Evolutionary conservation across 768 basidiomycete genomes (phyloP).

Genomic region (Multifurca ochricompacta): DNA sequence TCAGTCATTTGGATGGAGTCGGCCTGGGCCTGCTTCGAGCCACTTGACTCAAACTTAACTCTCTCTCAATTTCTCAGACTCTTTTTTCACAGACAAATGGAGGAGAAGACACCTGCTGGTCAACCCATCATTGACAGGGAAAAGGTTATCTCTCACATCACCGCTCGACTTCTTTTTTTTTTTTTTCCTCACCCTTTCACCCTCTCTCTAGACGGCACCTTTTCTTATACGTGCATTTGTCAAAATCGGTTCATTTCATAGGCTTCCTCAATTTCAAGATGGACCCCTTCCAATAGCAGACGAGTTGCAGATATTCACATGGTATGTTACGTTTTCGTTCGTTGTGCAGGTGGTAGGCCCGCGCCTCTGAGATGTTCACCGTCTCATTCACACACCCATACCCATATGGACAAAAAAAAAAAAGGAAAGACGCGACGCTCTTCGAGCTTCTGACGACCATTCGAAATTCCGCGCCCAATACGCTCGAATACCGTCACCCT

Average conservation of each 20-base stretch:
- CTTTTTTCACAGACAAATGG: constrained; percentile 23
- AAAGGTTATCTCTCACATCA: constrained; percentile 33
- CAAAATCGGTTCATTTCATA: constrained; percentile 74
- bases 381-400: too few relatives aligned
- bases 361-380: too few relatives aligned
- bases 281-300: constrained; percentile 69
- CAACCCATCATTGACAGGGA: constrained; percentile 47
- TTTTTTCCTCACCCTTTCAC: too few relatives aligned
- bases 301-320: constrained; percentile 77
- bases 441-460: constrained; percentile 73
- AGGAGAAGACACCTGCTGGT: constrained; percentile 37
- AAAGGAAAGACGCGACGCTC: constrained; percentile 77
- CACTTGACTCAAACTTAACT: too few relatives aligned
- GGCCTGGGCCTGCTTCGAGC: too few relatives aligned
- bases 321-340: too few relatives aligned
- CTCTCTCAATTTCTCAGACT: too few relatives aligned
- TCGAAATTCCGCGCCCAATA: constrained; percentile 59
- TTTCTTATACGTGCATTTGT: constrained; percentile 79
- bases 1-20: too few relatives aligned
- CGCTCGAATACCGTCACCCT: constrained; percentile 71
- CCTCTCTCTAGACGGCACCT: constrained; percentile 51
- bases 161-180: not conserved
- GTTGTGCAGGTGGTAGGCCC: too few relatives aligned
- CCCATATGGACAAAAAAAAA: too few relatives aligned
- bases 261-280: constrained; percentile 68